These are phyloP conservation scores for Acacia pycnantha DNA, from an alignment of 331 rosid genomes.

Conservation along the genomic window DNA sequence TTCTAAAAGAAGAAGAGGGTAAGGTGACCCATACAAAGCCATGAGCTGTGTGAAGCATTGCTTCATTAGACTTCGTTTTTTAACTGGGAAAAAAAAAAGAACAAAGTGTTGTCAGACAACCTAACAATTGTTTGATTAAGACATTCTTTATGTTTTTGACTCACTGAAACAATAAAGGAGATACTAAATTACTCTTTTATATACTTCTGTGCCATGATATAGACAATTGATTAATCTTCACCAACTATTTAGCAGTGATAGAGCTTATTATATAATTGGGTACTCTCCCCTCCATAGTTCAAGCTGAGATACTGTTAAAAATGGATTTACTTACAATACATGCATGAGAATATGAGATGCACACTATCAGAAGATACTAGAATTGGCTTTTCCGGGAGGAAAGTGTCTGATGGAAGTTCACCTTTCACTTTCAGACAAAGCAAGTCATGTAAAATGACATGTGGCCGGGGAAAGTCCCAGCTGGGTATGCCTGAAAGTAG, in stretches of 20 bases:
- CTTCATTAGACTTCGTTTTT: constrained; percentile 25
- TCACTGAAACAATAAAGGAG: constrained; percentile 29
- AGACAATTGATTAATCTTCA: not conserved
- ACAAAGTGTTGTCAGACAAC: constrained; percentile 21
- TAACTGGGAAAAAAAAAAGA: constrained; percentile 1
- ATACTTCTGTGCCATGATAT: not conserved
- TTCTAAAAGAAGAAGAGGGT: constrained; percentile 47
- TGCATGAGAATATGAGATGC: not conserved
- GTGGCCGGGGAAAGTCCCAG: not conserved
- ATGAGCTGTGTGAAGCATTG: constrained; percentile 15
- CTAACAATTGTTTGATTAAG: constrained; percentile 39
- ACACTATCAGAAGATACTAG: not conserved
- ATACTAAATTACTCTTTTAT: constrained; percentile 2
- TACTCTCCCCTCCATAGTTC: not conserved
- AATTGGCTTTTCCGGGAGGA: not conserved
- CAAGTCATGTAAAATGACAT: not conserved
- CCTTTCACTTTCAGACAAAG: not conserved
- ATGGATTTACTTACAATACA: not conserved
- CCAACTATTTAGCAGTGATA: not conserved
- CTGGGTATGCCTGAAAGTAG: not conserved
- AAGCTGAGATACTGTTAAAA: not conserved
- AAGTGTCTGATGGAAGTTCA: not conserved
- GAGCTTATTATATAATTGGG: not conserved
- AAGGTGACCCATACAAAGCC: constrained; percentile 4
- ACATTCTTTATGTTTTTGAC: constrained; percentile 55